A percentile compares a stretch with the other conserved stretches of the same genome.
Conservation (phyloP, 129 eudicot genomes). For the Oenanthe sinensis region DNA sequence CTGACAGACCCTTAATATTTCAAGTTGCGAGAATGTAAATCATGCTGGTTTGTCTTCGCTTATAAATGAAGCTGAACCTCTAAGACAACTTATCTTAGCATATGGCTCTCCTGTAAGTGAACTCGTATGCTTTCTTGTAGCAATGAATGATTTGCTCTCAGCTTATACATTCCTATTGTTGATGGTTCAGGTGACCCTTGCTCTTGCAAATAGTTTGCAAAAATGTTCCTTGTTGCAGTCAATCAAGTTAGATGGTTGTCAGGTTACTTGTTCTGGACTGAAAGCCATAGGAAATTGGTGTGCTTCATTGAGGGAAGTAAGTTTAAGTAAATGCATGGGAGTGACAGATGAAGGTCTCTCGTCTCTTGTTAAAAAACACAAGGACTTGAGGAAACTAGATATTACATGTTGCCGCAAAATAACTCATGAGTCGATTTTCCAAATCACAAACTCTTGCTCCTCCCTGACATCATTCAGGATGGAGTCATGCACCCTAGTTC, state of each 20-base stretch:
- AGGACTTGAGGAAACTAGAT: constrained; percentile 63
- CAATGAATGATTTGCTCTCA: background rate
- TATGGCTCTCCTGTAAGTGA: constrained; percentile 74
- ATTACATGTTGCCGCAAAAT: constrained; percentile 91
- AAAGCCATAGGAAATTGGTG: constrained; percentile 67
- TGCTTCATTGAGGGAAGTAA: constrained; percentile 60
- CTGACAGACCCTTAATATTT: constrained; percentile 67
- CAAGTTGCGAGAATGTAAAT: constrained; percentile 65
- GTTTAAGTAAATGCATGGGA: constrained; percentile 83
- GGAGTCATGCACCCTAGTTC: constrained; percentile 85
- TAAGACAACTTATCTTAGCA: constrained; percentile 60
- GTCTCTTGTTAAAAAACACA: constrained; percentile 56
- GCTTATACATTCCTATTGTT: constrained; percentile 13
- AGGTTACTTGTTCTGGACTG: constrained; percentile 69
- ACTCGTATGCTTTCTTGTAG: background rate
- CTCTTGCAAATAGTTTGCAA: constrained; percentile 63
- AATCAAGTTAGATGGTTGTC: constrained; percentile 77
- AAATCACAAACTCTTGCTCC: constrained; percentile 65
- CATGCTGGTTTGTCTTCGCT: constrained; percentile 72
- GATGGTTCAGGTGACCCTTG: constrained; percentile 58
- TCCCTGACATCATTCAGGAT: constrained; percentile 73
- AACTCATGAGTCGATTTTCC: constrained; percentile 52
- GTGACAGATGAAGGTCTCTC: constrained; percentile 91
- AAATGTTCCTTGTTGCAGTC: constrained; percentile 64
- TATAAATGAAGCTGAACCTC: constrained; percentile 31